phyloP scores from a whole-genome alignment of 2,329 filamentous ascomycete species.

The Pestalotiopsis sp. region DNA sequence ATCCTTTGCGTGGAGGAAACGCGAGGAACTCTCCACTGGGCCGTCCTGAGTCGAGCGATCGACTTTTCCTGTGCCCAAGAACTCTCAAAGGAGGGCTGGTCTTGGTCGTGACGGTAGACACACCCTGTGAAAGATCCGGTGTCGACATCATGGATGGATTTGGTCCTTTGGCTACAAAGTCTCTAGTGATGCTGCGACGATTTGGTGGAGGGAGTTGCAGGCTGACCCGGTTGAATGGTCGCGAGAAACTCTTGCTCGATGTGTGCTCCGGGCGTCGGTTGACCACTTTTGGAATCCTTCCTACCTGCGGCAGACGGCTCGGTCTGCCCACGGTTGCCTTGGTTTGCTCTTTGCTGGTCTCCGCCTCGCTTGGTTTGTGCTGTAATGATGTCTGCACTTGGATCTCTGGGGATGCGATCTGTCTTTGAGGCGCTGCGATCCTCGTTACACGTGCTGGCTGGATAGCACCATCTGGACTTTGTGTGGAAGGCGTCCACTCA shows the following conservation, averaged over 20 bases:
- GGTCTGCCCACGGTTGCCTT: slow-evolving; percentile 36
- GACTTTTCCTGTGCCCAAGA: slow-evolving; percentile 2
- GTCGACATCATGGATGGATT: slow-evolving; percentile 43
- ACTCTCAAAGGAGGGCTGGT: slow-evolving; percentile 28
- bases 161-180: slow-evolving; percentile 51
- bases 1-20: slow-evolving; percentile 74
- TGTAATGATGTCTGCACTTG: not conserved
- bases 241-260: slow-evolving; percentile 80
- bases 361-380: slow-evolving; percentile 9
- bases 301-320: slow-evolving; percentile 77
- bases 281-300: slow-evolving; percentile 82
- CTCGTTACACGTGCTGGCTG: not conserved
- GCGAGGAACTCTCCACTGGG: slow-evolving; percentile 65
- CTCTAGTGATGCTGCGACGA: slow-evolving; percentile 30
- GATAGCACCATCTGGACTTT: not conserved
- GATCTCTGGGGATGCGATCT: not conserved
- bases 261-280: slow-evolving; percentile 67
- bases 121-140: slow-evolving; percentile 39
- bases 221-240: slow-evolving; percentile 70
- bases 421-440: not conserved
- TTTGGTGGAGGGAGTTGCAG: slow-evolving; percentile 37
- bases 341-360: not conserved
- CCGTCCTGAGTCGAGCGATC: slow-evolving; percentile 10
- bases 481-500: slow-evolving; percentile 20
- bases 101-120: slow-evolving; percentile 34